Evolutionary conservation across 2,329 filamentous ascomycete genomes (phyloP), one percentile per base, ranked within the genome.

Genomic region (Elsinoe fawcettii): DNA sequence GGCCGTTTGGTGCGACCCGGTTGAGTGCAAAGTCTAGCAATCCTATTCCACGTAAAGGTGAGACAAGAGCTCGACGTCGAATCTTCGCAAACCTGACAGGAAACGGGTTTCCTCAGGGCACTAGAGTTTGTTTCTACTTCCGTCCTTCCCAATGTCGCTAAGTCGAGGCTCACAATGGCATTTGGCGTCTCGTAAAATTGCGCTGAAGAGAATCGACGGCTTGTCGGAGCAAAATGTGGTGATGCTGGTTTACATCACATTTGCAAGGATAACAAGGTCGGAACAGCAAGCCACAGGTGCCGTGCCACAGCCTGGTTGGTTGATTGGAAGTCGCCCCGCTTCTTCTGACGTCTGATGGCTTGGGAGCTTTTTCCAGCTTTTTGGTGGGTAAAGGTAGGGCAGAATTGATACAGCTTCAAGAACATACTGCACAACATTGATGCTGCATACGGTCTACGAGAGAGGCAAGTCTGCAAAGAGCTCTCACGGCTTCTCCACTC

Each of bases 191-290:
- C 18, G 41, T 46, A 23, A 46, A 12, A 20, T 43, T 43, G 9
- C n/a, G 20, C 39, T 20, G 39, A 43, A 43, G 22, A n/a, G n/a
- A n/a, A n/a, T n/a, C 25, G 41, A 46, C 22, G 41, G 41, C 22
- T 25, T 46, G 41, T 46, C 34, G 46, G 25, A 18, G 8, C 11
- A 18, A 32, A 22, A 32, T 32, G 46, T 34, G 25, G 30, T 51
- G 46, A 51, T 51, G 46, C 46, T 34, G 30, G 25, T 51, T 34
- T 34, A 34, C 46, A 51, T 51, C 46, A 51, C 46, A 18, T 32
- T 34, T 51, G 46, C 46, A 51, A 20, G 46, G 46, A 51, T 46
- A 46, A 27, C 46, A 51, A 51, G 25, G 46, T 25, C 16, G 16
- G 8, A 16, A 9, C n/a, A 8, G 46, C 46, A 51, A 51, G 30